phyloP scores from a whole-genome alignment of 148 eudicot species.

The Cornus florida region DNA sequence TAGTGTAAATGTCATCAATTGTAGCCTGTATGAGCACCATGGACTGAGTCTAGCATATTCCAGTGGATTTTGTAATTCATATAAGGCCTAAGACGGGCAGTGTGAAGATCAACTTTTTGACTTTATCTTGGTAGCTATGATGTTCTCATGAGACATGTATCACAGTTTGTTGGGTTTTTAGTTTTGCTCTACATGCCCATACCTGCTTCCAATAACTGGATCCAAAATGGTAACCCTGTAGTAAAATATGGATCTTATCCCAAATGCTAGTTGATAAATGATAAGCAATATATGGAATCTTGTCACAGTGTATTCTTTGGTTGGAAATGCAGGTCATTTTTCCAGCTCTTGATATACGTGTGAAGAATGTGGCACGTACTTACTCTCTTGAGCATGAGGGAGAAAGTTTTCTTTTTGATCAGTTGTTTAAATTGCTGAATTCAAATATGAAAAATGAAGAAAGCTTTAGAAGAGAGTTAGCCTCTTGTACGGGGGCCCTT shows the following conservation, averaged over 20 bases:
- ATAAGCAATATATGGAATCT: not conserved
- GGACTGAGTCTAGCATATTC: not conserved
- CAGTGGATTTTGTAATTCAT: not conserved
- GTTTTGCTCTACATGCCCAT: not conserved
- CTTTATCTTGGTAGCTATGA: not conserved
- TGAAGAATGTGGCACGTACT: slow-evolving; percentile 94
- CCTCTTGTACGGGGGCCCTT: slow-evolving; percentile 92
- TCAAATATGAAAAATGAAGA: slow-evolving; percentile 61
- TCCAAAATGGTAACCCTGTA: not conserved
- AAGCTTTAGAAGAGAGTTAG: slow-evolving; percentile 82
- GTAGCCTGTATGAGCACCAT: not conserved
- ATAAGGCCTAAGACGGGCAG: not conserved
- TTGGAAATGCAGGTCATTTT: slow-evolving; percentile 71
- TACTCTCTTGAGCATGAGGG: slow-evolving; percentile 98
- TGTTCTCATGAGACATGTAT: not conserved
- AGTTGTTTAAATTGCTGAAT: slow-evolving; percentile 67
- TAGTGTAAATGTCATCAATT: not conserved
- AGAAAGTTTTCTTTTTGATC: slow-evolving; percentile 90
- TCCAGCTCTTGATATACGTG: slow-evolving; percentile 97
- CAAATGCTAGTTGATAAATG: not conserved
- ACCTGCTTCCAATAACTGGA: not conserved
- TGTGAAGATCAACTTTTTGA: not conserved
- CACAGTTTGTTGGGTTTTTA: not conserved
- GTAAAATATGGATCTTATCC: not conserved
- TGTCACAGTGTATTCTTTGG: not conserved